Conservation (phyloP, 345 rosid genomes). For the Citrus trifoliata region DNA sequence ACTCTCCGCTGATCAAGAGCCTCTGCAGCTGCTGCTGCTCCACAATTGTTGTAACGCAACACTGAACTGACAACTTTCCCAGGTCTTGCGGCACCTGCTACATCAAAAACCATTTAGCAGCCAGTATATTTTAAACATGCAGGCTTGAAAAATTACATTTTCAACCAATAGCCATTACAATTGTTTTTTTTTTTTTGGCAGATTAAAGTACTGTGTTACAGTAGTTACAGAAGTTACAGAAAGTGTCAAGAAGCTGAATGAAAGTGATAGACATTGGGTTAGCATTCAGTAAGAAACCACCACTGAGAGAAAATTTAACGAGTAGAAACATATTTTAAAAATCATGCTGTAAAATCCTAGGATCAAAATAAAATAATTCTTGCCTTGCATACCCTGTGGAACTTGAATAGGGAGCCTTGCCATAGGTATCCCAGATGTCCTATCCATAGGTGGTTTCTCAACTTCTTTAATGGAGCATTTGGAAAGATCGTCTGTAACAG, state of each 20-base stretch:
- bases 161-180: background rate
- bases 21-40: conserved; percentile 60
- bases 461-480: conserved; percentile 80
- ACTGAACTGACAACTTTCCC: conserved; percentile 88
- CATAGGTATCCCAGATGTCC: conserved; percentile 59
- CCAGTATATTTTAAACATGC: background rate
- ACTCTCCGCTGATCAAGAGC: conserved; percentile 70
- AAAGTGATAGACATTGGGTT: too few relatives aligned
- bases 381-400: conserved; percentile 70
- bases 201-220: background rate
- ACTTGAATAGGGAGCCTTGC: conserved; percentile 79
- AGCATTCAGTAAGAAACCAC: background rate
- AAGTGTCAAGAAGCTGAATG: too few relatives aligned
- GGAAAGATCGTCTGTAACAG: conserved; percentile 67
- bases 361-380: background rate
- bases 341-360: background rate
- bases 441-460: conserved; percentile 60
- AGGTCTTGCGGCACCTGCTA: conserved; percentile 76
- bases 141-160: background rate
- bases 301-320: background rate
- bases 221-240: too few relatives aligned
- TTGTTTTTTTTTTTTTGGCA: background rate
- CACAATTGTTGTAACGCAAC: conserved; percentile 78
- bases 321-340: background rate
- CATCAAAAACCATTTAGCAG: conserved; percentile 9